Evolutionary conservation across 495 filamentous ascomycete species (phyloP).

Genomic region (Emericellopsis terricola): DNA sequence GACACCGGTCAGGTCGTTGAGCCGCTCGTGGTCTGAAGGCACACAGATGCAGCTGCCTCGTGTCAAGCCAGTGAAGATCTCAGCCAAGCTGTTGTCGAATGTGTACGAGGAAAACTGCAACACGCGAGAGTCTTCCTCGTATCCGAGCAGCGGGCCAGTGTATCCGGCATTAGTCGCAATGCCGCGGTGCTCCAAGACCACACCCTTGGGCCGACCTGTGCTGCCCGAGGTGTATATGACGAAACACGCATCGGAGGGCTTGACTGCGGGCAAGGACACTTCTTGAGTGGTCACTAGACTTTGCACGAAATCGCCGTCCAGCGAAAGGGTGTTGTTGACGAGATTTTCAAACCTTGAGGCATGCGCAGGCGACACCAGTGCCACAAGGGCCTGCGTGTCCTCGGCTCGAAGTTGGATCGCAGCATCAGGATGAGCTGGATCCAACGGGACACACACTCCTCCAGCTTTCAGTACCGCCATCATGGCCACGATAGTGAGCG

Average conservation of each 20-base stretch:
- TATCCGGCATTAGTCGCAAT: slow-evolving; percentile 11
- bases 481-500: slow-evolving; percentile 27
- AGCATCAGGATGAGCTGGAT: slow-evolving; percentile 1
- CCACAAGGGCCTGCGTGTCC: too few relatives aligned
- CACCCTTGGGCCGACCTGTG: slow-evolving; percentile 30
- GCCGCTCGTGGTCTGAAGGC: slow-evolving; percentile 14
- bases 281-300: too few relatives aligned
- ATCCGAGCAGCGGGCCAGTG: slow-evolving; percentile 23
- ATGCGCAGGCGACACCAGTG: too few relatives aligned
- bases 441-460: not conserved
- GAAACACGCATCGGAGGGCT: too few relatives aligned
- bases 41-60: slow-evolving; percentile 32
- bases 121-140: slow-evolving; percentile 20
- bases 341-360: too few relatives aligned
- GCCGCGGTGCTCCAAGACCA: slow-evolving; percentile 20
- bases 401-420: too few relatives aligned
- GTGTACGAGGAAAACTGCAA: slow-evolving; percentile 54
- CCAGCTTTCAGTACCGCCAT: slow-evolving; percentile 22
- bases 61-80: slow-evolving; percentile 46
- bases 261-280: too few relatives aligned
- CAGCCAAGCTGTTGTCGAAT: slow-evolving; percentile 47
- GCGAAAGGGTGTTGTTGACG: too few relatives aligned
- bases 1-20: not conserved
- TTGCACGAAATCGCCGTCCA: too few relatives aligned
- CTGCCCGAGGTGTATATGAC: slow-evolving; percentile 32